These are phyloP conservation scores for Euptelea pleiosperma DNA, from an alignment of 164 flowering plant species.

Conservation along the genomic window DNA sequence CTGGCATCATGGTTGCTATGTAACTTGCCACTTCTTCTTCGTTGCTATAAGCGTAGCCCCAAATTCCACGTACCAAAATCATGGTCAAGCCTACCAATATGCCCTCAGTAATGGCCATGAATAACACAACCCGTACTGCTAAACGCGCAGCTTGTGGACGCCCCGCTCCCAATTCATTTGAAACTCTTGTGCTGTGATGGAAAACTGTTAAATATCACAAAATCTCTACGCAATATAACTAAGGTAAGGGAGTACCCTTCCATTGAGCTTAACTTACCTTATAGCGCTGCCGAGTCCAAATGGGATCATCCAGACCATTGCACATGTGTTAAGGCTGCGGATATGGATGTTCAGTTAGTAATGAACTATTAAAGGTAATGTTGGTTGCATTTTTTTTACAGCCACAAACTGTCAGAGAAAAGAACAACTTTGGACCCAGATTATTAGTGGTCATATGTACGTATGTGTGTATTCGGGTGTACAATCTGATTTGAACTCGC, in stretches of 20 bases:
- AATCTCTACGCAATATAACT: neutral
- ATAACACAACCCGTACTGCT: constrained; percentile 48
- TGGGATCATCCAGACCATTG: constrained; percentile 62
- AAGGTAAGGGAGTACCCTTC: neutral
- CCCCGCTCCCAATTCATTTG: constrained; percentile 84
- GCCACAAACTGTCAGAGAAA: too few species aligned
- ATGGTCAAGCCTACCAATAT: constrained; percentile 37
- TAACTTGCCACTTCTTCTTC: constrained; percentile 57
- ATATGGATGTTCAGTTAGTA: neutral
- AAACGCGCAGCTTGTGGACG: constrained; percentile 52
- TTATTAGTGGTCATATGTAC: too few species aligned
- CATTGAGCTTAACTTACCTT: constrained; percentile 44
- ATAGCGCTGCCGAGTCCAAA: constrained; percentile 66
- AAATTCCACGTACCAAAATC: constrained; percentile 44
- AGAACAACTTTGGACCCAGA: too few species aligned
- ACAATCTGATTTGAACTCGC: too few species aligned
- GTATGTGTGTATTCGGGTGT: too few species aligned
- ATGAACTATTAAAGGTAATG: neutral
- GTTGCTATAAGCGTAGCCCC: constrained; percentile 72
- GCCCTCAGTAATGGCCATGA: constrained; percentile 42
- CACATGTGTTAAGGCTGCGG: constrained; percentile 57
- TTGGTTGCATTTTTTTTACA: too few species aligned
- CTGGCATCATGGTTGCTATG: constrained; percentile 65
- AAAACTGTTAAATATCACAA: neutral
- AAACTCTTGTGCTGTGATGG: constrained; percentile 60